Percentiles rank a stretch among this genome's conserved stretches.
Evolutionary conservation across 331 rosid species (phyloP).

Genomic region (Arachis monticola): DNA sequence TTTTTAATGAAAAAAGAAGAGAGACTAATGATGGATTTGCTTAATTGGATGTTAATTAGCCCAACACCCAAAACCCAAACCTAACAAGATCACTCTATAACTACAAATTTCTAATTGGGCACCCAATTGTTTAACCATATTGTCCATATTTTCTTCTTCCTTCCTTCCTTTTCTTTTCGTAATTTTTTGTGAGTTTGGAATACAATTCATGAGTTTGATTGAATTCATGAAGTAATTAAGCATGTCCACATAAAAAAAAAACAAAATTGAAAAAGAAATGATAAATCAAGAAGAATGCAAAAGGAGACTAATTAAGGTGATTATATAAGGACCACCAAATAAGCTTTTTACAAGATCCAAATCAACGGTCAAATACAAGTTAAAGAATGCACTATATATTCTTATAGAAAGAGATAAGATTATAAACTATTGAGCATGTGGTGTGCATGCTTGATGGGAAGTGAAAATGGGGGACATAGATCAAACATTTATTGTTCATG

Average conservation of each 20-base stretch:
- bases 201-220: not conserved
- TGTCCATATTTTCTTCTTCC: not conserved
- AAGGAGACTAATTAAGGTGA: conserved; percentile 11
- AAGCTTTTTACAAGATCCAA: conserved; percentile 43
- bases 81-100: not conserved
- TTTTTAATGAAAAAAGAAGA: not conserved
- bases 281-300: conserved; percentile 3
- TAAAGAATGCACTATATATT: conserved; percentile 28
- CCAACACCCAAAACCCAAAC: not conserved
- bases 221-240: not conserved
- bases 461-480: conserved; percentile 53
- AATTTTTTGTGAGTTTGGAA: not conserved
- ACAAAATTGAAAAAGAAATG: not conserved
- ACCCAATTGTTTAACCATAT: not conserved
- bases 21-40: not conserved
- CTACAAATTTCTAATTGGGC: not conserved
- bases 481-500: conserved; percentile 51
- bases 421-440: conserved; percentile 36
- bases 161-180: too few species aligned
- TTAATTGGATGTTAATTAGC: not conserved
- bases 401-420: conserved; percentile 49
- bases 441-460: conserved; percentile 31
- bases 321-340: conserved; percentile 40
- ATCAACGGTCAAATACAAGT: conserved; percentile 52
- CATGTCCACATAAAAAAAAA: conserved; percentile 15